Conservation (phyloP, 2,329 filamentous ascomycete genomes). For the Zymoseptoria brevis region DNA sequence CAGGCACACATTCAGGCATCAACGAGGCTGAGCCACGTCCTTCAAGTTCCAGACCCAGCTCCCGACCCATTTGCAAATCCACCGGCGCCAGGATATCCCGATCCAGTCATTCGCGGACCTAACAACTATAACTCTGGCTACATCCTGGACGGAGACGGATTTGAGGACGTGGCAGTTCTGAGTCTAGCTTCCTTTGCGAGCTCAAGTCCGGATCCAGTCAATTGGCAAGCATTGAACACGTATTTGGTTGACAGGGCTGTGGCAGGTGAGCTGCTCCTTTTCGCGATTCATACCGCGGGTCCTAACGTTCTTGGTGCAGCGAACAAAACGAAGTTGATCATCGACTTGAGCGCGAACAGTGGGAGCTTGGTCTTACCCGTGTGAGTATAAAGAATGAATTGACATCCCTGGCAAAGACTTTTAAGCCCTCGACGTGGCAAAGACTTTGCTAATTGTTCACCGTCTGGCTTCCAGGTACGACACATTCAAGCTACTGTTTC, state of each 20-base stretch:
- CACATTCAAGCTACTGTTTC: slow-evolving; percentile 52
- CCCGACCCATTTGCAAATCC: slow-evolving; percentile 5
- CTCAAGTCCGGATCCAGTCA: slow-evolving; percentile 20
- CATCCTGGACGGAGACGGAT: slow-evolving; percentile 38
- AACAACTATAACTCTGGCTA: slow-evolving; percentile 41
- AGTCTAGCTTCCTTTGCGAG: slow-evolving; percentile 37
- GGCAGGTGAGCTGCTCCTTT: slow-evolving; percentile 14
- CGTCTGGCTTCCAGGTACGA: slow-evolving; percentile 37
- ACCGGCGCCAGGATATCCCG: slow-evolving; percentile 37
- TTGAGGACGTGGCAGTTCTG: slow-evolving; percentile 41
- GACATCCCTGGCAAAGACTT: too few relatives aligned
- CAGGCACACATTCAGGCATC: background rate
- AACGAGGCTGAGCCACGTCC: background rate
- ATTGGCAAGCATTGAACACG: slow-evolving; percentile 36
- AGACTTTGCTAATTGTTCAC: background rate
- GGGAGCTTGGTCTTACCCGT: slow-evolving; percentile 52
- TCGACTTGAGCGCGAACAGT: slow-evolving; percentile 52
- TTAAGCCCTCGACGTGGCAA: slow-evolving; percentile 14
- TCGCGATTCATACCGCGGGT: background rate
- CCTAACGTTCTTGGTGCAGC: slow-evolving; percentile 17
- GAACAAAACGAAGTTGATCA: slow-evolving; percentile 52
- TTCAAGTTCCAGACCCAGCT: background rate
- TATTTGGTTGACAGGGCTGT: slow-evolving; percentile 38
- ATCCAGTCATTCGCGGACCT: slow-evolving; percentile 32
- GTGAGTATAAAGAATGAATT: too few relatives aligned